Base-by-base conservation (phyloP, 306 rosid genomes). In the Purshia tridentata region DNA sequence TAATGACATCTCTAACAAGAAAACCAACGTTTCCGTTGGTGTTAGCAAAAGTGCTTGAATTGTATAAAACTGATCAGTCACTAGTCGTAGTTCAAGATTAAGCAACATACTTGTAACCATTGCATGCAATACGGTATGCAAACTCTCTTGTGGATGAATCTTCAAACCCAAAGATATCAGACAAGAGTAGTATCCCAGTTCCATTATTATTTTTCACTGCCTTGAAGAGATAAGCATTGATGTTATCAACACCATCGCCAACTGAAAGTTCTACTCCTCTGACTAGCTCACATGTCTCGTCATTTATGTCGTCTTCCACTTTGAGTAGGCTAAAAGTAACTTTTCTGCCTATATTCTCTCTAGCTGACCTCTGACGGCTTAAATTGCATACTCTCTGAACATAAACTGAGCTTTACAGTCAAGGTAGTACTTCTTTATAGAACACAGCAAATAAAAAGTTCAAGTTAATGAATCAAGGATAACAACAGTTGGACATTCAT, bases 141-240 rank as follows among this genome's bases (percentile, higher is more conserved):
- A 92, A 90, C 53, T 92, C 92, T 78, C 91, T 85, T 0, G 93
- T 84, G 65, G 88, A 84, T 64, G 96, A 78, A 76, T 92, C 87
- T 85, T 89, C 86, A 42, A 85, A 92, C 4, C 96, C 96, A 59
- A 74, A 88, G 69, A 86, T 65, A 70, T 88, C 93, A 9, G 96
- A 89, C 69, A 92, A 83, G 65, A 92, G 94, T 79, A 90, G 82
- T 56, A 90, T 83, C 67, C 89, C 98, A 16, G 74, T 84, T 78
- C 85, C 89, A 58, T 92, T 92, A 60, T 92, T 92, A 53, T 92
- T 92, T 77, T 92, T 90, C 0, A 92, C 90, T 75, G 96, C 91
- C 78, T 64, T 86, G 84, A 89, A 88, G 79, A 89, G 93, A 79
- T 86, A 74, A 63, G 94, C 98, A 22, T 67, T 29, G 72, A 88